Conservation (phyloP, 2,329 filamentous ascomycete species). For the Colletotrichum tofieldiae region DNA sequence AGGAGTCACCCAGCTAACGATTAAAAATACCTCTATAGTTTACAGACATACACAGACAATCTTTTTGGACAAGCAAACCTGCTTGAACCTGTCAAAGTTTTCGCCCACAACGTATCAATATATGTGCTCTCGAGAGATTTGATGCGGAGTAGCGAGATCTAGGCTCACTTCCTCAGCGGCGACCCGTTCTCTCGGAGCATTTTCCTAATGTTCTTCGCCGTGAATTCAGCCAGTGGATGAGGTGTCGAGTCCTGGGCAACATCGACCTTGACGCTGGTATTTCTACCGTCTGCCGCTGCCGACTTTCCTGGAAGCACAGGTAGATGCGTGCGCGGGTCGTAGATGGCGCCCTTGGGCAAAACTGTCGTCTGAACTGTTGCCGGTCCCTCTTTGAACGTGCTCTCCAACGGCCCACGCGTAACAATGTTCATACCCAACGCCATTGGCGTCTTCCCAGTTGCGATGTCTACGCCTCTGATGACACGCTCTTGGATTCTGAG, state of each 20-base stretch:
- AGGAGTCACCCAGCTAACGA: background rate
- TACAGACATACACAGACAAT: background rate
- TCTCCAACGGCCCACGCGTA: conserved; percentile 9
- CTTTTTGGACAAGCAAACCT: background rate
- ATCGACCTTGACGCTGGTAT: background rate
- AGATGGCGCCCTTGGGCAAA: background rate
- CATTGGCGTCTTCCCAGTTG: conserved; percentile 21
- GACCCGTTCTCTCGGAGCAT: conserved; percentile 2
- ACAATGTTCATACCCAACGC: conserved; percentile 13
- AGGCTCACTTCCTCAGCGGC: background rate
- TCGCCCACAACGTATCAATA: background rate
- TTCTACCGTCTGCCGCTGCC: background rate
- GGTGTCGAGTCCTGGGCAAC: background rate
- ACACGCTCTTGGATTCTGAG: conserved; percentile 25
- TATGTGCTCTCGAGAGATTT: background rate
- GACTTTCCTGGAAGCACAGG: conserved; percentile 9
- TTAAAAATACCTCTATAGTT: background rate
- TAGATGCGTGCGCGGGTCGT: conserved; percentile 26
- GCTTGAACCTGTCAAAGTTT: no score
- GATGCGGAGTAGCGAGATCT: background rate
- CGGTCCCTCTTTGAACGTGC: conserved; percentile 8
- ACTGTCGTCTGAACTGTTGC: conserved; percentile 18
- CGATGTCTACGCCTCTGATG: conserved; percentile 32
- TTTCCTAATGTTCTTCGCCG: conserved; percentile 19
- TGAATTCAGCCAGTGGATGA: conserved; percentile 17